phyloP scores from a whole-genome alignment of 208 protist genomes.

The Trypanosoma cruzi region DNA sequence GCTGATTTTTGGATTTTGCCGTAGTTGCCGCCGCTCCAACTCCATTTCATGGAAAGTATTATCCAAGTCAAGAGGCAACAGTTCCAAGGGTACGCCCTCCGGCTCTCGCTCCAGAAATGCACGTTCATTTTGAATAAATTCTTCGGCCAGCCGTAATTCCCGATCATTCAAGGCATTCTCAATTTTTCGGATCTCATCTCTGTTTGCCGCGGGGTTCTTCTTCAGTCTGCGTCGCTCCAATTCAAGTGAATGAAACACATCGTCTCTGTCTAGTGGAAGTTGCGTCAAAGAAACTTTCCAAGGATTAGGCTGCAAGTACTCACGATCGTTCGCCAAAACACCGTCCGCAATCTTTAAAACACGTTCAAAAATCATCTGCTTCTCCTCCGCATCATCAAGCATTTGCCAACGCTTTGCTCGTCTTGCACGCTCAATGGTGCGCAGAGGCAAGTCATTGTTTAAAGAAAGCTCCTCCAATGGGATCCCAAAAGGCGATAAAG shows the following conservation, averaged over 20 bases:
- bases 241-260: conserved; percentile 61
- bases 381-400: conserved; percentile 19
- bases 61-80: conserved; percentile 73
- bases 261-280: conserved; percentile 62
- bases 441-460: conserved; percentile 60
- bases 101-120: conserved; percentile 78
- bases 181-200: conserved; percentile 21
- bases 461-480: conserved; percentile 68
- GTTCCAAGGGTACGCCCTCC: conserved; percentile 65
- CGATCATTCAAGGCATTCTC: conserved; percentile 58
- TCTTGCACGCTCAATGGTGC: conserved; percentile 33
- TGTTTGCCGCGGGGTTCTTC: conserved; percentile 28
- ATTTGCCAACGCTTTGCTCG: conserved; percentile 1
- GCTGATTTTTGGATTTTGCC: conserved; percentile 36
- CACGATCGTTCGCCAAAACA: conserved; percentile 58
- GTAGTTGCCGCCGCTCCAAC: conserved; percentile 62
- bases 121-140: conserved; percentile 65
- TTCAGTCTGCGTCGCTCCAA: conserved; percentile 37
- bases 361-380: conserved; percentile 36
- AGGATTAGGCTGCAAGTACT: conserved; percentile 64
- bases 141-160: conserved; percentile 50
- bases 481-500: conserved; percentile 46
- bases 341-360: conserved; percentile 59
- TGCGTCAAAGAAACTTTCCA: conserved; percentile 67
- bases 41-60: conserved; percentile 70